Percentiles rank a stretch among this genome's conserved stretches.
These are phyloP conservation scores for Suhomyces anneliseae DNA, from an alignment of 1,139 yeast species.

Conservation along the genomic window DNA sequence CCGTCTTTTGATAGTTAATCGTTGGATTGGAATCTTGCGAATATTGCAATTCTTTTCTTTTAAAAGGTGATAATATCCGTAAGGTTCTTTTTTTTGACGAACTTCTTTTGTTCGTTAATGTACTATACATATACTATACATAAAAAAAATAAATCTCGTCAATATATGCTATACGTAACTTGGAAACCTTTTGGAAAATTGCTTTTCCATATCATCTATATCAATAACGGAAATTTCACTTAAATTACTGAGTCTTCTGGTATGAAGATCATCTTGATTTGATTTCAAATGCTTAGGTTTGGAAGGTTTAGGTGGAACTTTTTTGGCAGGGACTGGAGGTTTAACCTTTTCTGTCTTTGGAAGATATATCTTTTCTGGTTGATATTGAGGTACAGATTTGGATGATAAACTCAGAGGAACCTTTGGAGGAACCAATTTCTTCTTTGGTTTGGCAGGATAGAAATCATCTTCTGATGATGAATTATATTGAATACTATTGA, in stretches of 20 bases:
- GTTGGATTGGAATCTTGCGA: no score
- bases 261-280: conserved; percentile 6
- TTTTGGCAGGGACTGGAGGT: conserved; percentile 22
- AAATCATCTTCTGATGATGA: conserved; percentile 7
- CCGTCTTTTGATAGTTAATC: no score
- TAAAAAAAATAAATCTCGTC: conserved; percentile 1
- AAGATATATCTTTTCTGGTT: neutral
- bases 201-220: conserved; percentile 55
- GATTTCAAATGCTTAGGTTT: conserved; percentile 58
- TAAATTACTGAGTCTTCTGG: conserved; percentile 34
- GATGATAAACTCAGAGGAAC: conserved; percentile 31
- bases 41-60: no score
- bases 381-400: neutral
- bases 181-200: conserved; percentile 55
- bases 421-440: conserved; percentile 29
- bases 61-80: no score
- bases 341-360: conserved; percentile 1
- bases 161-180: conserved; percentile 39
- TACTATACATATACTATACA: neutral
- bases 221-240: conserved; percentile 53
- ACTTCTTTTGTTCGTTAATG: neutral
- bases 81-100: no score
- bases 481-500: conserved; percentile 23
- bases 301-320: conserved; percentile 62
- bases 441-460: conserved; percentile 7